These are phyloP conservation scores for Microbotryum lychnidis-dioicae DNA, from an alignment of 1,284 basidiomycete species.

Conservation along the genomic window DNA sequence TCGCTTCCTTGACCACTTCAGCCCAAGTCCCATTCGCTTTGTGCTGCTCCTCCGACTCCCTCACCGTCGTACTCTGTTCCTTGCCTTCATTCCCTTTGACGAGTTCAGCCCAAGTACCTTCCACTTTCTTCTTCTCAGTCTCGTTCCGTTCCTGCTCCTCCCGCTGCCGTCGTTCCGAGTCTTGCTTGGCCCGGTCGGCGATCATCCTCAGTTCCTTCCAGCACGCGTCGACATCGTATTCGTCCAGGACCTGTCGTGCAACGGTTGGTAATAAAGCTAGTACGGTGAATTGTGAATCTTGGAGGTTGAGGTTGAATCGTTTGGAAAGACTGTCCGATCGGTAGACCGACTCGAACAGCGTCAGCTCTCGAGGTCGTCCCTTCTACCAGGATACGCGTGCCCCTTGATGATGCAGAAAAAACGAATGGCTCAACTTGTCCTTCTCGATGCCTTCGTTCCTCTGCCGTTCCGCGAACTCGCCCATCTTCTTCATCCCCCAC, in stretches of 20 bases:
- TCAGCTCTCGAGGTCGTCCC: slow-evolving; percentile 4
- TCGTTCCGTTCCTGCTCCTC: slow-evolving; percentile 1
- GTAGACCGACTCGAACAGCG: neutral
- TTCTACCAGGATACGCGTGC: too few species aligned
- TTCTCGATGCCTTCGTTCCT: slow-evolving; percentile 57
- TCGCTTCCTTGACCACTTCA: neutral
- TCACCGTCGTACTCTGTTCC: neutral
- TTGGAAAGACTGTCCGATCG: slow-evolving; percentile 53
- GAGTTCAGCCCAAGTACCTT: neutral
- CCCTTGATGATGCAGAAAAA: neutral
- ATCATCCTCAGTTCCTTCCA: slow-evolving; percentile 53
- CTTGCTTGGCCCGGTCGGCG: slow-evolving; percentile 8
- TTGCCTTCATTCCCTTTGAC: neutral
- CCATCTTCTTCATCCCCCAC: slow-evolving; percentile 59
- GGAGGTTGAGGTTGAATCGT: slow-evolving; percentile 71
- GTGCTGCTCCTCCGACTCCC: neutral
- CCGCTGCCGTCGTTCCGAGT: slow-evolving; percentile 4
- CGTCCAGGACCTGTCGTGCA: slow-evolving; percentile 58
- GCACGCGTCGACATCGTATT: slow-evolving; percentile 73
- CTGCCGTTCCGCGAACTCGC: slow-evolving; percentile 61
- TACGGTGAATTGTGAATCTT: slow-evolving; percentile 71
- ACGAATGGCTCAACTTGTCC: slow-evolving; percentile 52
- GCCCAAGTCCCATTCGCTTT: neutral
- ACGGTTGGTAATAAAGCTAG: slow-evolving; percentile 71
- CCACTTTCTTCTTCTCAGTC: neutral